These are phyloP conservation scores for Xylaria multiplex DNA, from an alignment of 2,329 filamentous ascomycete genomes.

Conservation along the genomic window DNA sequence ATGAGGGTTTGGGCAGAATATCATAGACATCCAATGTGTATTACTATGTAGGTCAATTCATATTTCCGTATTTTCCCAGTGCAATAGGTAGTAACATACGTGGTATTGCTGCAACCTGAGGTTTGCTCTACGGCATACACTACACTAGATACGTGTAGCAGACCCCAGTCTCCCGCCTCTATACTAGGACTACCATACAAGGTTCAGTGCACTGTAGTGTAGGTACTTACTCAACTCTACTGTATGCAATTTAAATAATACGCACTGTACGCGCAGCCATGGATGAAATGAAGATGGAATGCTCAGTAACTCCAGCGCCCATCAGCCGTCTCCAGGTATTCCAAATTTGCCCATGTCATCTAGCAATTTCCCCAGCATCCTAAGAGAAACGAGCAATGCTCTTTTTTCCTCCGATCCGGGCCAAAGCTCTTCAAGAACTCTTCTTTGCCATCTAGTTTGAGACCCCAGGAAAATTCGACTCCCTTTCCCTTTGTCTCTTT, in stretches of 20 bases:
- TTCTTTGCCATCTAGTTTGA: not conserved
- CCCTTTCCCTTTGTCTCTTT: not conserved
- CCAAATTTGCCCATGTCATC: slow-evolving; percentile 19
- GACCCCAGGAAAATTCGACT: not conserved
- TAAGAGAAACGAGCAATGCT: slow-evolving; percentile 2
- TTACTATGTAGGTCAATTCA: too few species aligned
- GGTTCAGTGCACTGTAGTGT: too few species aligned
- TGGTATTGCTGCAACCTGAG: too few species aligned
- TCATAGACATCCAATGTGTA: too few species aligned
- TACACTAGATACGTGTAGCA: too few species aligned
- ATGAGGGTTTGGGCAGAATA: too few species aligned
- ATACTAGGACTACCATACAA: too few species aligned
- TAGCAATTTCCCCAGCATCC: slow-evolving; percentile 15
- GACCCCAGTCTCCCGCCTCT: too few species aligned
- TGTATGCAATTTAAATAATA: not conserved
- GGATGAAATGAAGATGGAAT: slow-evolving; percentile 26
- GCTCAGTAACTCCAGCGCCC: slow-evolving; percentile 1
- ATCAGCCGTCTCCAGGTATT: slow-evolving; percentile 7
- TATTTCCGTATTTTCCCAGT: too few species aligned
- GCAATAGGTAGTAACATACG: too few species aligned
- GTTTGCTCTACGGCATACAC: too few species aligned
- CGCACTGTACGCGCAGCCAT: not conserved
- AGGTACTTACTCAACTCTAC: too few species aligned
- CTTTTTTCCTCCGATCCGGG: not conserved
- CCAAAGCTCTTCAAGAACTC: not conserved